Conservation (phyloP, 768 basidiomycete species). For the Termitomyces bulborhizus region DNA sequence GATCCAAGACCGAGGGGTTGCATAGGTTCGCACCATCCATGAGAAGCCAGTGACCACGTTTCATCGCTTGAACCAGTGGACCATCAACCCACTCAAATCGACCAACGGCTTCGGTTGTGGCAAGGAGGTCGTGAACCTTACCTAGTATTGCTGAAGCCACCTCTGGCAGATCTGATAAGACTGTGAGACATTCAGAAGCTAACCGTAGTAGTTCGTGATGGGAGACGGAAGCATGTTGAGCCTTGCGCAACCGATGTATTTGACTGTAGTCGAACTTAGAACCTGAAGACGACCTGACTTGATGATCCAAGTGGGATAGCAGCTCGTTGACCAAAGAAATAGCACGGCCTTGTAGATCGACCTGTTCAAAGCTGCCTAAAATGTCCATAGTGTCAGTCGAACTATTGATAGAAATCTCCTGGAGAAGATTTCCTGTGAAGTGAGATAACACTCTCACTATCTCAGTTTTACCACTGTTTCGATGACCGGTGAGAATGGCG, state of each 20-base stretch:
- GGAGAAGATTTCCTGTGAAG: constrained; percentile 59
- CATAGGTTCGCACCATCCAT: constrained; percentile 94
- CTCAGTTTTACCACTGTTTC: constrained; percentile 73
- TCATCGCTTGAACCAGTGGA: constrained; percentile 81
- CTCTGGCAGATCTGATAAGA: constrained; percentile 1
- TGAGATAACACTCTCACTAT: constrained; percentile 66
- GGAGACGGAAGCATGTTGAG: constrained; percentile 9
- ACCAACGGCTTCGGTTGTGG: constrained; percentile 28
- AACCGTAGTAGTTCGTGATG: constrained; percentile 8
- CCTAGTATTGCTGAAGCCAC: constrained; percentile 11
- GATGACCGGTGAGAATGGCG: constrained; percentile 77
- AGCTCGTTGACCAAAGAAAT: constrained; percentile 33
- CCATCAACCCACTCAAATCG: constrained; percentile 96
- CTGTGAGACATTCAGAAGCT: constrained; percentile 12
- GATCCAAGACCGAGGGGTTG: constrained; percentile 91
- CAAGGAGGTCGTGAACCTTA: constrained; percentile 18
- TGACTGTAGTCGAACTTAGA: constrained; percentile 20
- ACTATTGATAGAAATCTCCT: constrained; percentile 74
- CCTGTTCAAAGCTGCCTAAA: constrained; percentile 93
- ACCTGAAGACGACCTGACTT: constrained; percentile 28
- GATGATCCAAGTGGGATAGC: constrained; percentile 29
- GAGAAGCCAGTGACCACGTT: constrained; percentile 82
- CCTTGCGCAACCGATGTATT: constrained; percentile 15
- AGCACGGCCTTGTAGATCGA: constrained; percentile 45
- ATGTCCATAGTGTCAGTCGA: constrained; percentile 93